Evolutionary conservation across 2,329 filamentous ascomycete species (phyloP).

Genomic region (Xylariaceae sp.): DNA sequence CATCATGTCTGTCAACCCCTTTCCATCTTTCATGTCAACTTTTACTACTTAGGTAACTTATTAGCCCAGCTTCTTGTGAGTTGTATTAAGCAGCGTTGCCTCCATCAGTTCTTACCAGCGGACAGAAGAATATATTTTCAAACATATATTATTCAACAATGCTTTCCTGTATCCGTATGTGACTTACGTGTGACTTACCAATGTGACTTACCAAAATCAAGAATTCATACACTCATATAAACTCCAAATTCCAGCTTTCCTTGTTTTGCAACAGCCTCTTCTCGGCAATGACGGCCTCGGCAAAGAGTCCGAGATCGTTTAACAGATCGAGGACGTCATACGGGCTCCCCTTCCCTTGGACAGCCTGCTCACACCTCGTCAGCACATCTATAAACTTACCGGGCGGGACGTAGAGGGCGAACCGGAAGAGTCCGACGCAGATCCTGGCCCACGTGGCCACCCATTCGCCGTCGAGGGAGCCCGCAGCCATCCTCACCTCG

Average conservation of each 20-base stretch:
- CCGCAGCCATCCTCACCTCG: slow-evolving; percentile 20
- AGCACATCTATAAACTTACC: slow-evolving; percentile 16
- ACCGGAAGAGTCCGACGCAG: slow-evolving; percentile 20
- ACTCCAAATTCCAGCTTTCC: slow-evolving; percentile 6
- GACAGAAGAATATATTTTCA: too few species aligned
- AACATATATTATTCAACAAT: too few species aligned
- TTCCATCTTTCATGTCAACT: too few species aligned
- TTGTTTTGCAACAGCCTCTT: slow-evolving; percentile 6
- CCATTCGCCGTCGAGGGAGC: slow-evolving; percentile 16
- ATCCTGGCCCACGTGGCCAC: slow-evolving; percentile 20
- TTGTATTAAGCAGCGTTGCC: too few species aligned
- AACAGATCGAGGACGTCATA: slow-evolving; percentile 26
- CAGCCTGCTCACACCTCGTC: slow-evolving; percentile 29
- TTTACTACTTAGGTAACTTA: too few species aligned
- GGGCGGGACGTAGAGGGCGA: slow-evolving; percentile 17
- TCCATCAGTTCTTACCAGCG: too few species aligned
- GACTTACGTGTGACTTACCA: too few species aligned
- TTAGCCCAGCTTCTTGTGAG: too few species aligned
- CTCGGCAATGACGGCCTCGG: slow-evolving; percentile 20
- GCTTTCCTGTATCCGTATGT: too few species aligned
- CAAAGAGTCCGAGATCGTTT: slow-evolving; percentile 20
- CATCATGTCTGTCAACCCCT: too few species aligned
- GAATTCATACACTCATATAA: too few species aligned
- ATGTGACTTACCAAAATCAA: too few species aligned
- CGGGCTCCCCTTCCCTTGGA: slow-evolving; percentile 40